A percentile compares a stretch with the other conserved stretches of the same genome.
Evolutionary conservation across 306 rosid species (phyloP).

Genomic region (Chamaecrista fasciculata): DNA sequence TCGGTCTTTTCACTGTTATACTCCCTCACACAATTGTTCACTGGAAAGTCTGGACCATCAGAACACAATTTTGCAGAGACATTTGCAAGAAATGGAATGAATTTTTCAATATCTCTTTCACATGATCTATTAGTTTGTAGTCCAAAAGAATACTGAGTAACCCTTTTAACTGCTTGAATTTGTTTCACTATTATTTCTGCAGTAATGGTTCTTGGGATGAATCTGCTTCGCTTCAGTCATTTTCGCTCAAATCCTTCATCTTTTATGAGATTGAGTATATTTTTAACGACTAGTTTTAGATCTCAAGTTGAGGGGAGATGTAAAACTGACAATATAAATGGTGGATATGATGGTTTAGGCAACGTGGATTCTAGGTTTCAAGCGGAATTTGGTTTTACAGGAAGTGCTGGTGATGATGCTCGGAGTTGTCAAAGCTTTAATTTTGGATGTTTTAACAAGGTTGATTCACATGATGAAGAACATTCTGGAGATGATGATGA

Average conservation of each 20-base stretch:
- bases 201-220: conserved; percentile 29
- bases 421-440: conserved; percentile 7
- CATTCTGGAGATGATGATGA: conserved; percentile 34
- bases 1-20: too few species aligned
- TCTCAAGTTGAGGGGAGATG: conserved; percentile 22
- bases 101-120: not conserved
- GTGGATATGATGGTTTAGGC: conserved; percentile 29
- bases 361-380: conserved; percentile 37
- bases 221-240: conserved; percentile 15
- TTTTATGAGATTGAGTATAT: conserved; percentile 4
- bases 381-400: conserved; percentile 30
- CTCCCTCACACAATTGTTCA: too few species aligned
- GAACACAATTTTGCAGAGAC: not conserved
- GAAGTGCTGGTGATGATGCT: conserved; percentile 25
- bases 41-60: not conserved
- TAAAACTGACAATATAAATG: conserved; percentile 18
- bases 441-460: conserved; percentile 23
- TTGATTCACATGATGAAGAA: conserved; percentile 12
- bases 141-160: not conserved
- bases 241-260: conserved; percentile 27
- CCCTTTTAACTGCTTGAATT: not conserved
- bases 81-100: not conserved
- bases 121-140: not conserved
- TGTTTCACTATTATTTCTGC: not conserved
- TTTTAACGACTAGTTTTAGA: conserved; percentile 28